Conservation (phyloP, 108 stramenopile species). For the Parmales sp. region DNA sequence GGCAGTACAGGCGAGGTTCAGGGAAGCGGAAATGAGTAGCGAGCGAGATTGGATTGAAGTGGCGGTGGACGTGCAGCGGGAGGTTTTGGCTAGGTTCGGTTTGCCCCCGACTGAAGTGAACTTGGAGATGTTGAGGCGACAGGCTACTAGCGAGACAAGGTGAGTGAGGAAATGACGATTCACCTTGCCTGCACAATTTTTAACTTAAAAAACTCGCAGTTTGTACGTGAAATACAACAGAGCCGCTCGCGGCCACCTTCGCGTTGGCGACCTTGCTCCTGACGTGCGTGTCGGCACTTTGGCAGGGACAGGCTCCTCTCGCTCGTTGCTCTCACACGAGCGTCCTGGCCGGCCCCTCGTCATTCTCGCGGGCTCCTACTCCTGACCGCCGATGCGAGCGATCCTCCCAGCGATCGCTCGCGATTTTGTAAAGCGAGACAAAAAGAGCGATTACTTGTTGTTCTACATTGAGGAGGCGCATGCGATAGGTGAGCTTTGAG, state of each 20-base stretch:
- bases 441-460: not conserved
- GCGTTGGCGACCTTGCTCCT: not conserved
- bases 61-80: not conserved
- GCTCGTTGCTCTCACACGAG: not conserved
- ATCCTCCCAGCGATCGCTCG: not conserved
- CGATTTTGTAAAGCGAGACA: not conserved
- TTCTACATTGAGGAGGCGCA: constrained; percentile 3
- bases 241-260: not conserved
- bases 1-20: not conserved
- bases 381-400: not conserved
- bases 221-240: not conserved
- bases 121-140: not conserved
- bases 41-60: not conserved
- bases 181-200: too few species aligned
- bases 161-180: too few species aligned
- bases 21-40: not conserved
- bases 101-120: not conserved
- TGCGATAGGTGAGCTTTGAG: too few species aligned
- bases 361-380: not conserved
- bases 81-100: not conserved
- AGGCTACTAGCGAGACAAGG: not conserved
- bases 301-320: not conserved
- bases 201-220: too few species aligned
- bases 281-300: not conserved
- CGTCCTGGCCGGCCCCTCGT: not conserved